phyloP scores from a whole-genome alignment of 108 stramenopile genomes.

The Chaetoceros muelleri region DNA sequence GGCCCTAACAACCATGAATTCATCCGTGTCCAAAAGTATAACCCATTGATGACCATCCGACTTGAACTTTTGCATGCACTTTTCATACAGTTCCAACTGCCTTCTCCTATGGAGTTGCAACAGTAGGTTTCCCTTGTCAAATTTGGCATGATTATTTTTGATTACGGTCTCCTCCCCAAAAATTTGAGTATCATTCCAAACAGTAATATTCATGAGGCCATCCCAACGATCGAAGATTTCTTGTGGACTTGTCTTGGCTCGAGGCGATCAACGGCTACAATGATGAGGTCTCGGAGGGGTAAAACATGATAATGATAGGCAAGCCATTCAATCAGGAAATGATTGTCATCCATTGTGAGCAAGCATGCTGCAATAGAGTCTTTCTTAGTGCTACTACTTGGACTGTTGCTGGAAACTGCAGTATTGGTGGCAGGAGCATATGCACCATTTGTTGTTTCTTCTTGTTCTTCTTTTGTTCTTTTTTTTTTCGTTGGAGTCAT shows the following conservation, averaged over 20 bases:
- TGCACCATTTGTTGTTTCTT: too few species aligned
- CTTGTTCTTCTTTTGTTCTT: too few species aligned
- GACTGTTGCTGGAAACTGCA: too few species aligned
- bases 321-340: too few species aligned
- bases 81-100: constrained; percentile 12
- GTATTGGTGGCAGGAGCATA: too few species aligned
- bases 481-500: too few species aligned
- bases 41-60: constrained; percentile 4
- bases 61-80: constrained; percentile 7
- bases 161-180: too few species aligned
- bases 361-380: too few species aligned
- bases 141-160: too few species aligned
- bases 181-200: constrained; percentile 27
- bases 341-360: too few species aligned
- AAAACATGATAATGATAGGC: constrained; percentile 43
- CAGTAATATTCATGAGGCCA: constrained; percentile 17
- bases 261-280: constrained; percentile 28
- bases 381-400: too few species aligned
- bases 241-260: constrained; percentile 21
- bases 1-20: constrained; percentile 10
- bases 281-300: constrained; percentile 27
- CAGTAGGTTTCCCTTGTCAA: too few species aligned
- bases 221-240: constrained; percentile 25
- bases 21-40: constrained; percentile 16
- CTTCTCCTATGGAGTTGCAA: constrained; percentile 15